These are phyloP conservation scores for Sarcodon aspratus DNA, from an alignment of 768 basidiomycete genomes.

Conservation along the genomic window DNA sequence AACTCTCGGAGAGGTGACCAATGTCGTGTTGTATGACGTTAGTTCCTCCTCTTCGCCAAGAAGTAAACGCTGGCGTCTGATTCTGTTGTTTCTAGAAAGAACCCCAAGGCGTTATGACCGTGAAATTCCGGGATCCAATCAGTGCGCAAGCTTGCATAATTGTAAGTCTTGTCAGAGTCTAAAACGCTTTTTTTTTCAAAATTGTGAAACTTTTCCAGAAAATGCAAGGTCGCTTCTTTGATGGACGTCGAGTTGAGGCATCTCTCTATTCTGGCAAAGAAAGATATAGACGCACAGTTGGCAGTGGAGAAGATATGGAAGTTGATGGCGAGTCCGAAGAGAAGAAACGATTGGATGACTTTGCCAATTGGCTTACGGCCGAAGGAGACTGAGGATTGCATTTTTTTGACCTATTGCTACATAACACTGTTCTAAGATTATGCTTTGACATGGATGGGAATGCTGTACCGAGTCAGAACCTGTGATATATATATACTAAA, in stretches of 20 bases:
- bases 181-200: not conserved
- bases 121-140: conserved; percentile 90
- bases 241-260: conserved; percentile 74
- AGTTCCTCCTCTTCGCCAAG: conserved; percentile 4
- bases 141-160: conserved; percentile 88
- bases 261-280: conserved; percentile 74
- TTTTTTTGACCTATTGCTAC: not conserved
- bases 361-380: conserved; percentile 77
- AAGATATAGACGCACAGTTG: conserved; percentile 60
- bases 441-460: too few relatives aligned
- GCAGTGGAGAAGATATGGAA: conserved; percentile 48
- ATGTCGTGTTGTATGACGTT: conserved; percentile 91
- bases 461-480: conserved; percentile 3
- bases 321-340: conserved; percentile 66
- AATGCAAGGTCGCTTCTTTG: conserved; percentile 93
- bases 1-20: conserved; percentile 87
- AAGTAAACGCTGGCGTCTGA: not conserved
- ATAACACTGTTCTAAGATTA: not conserved
- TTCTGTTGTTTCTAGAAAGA: conserved; percentile 59
- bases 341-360: conserved; percentile 77
- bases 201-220: conserved; percentile 36
- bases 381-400: conserved; percentile 50
- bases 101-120: conserved; percentile 86
- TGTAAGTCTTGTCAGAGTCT: conserved; percentile 30
- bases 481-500: conserved; percentile 6